phyloP scores from a whole-genome alignment of 1,284 basidiomycete genomes.

The Puccinia horiana region DNA sequence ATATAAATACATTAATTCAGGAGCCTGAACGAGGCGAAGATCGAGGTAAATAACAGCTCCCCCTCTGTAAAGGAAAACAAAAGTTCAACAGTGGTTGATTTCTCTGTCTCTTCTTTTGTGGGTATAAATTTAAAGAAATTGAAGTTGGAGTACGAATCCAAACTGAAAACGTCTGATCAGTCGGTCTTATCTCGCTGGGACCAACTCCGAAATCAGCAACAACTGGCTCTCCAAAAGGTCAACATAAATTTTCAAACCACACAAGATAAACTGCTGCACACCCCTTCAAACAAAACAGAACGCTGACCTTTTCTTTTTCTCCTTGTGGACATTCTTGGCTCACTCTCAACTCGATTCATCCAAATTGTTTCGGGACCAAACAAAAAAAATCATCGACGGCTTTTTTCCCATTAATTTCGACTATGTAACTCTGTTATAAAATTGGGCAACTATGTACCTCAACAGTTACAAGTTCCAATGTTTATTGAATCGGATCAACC shows the following conservation, averaged over 20 bases:
- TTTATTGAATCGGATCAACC: background rate
- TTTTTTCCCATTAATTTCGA: background rate
- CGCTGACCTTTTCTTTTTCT: background rate
- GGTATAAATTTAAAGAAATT: background rate
- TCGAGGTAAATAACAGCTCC: background rate
- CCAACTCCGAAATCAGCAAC: background rate
- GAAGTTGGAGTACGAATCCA: background rate
- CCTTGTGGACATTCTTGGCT: too few species aligned
- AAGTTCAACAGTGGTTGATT: background rate
- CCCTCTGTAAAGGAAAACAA: too few species aligned
- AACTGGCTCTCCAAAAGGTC: background rate
- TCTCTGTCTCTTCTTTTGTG: background rate
- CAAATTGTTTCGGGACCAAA: too few species aligned
- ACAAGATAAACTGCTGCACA: background rate
- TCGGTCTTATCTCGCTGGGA: background rate
- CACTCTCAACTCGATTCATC: too few species aligned
- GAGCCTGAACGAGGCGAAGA: background rate
- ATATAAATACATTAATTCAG: background rate
- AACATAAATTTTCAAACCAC: background rate
- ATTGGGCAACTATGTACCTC: background rate
- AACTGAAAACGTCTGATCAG: background rate
- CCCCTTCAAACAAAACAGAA: background rate
- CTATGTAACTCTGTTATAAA: background rate
- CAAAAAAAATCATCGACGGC: too few species aligned
- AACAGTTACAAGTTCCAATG: background rate